Evolutionary conservation across 148 eudicot species (phyloP).

Genomic region (Rhododendron ovatum): DNA sequence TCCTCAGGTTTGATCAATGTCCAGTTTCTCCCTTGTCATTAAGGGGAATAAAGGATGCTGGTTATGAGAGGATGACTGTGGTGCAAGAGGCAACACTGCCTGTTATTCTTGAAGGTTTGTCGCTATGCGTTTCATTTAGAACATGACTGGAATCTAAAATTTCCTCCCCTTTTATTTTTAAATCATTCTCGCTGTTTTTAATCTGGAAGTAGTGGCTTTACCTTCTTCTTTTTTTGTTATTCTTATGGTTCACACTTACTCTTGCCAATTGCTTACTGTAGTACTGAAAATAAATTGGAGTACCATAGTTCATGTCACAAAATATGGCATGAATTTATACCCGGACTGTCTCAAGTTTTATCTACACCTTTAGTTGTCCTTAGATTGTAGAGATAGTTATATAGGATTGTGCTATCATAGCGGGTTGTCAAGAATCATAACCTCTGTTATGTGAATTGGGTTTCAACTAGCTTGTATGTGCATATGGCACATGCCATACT

Average conservation of each 20-base stretch:
- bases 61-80: constrained; percentile 90
- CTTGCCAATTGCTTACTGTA: not conserved
- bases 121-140: not conserved
- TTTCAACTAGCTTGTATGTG: not conserved
- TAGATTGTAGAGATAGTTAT: not conserved
- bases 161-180: not conserved
- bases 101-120: constrained; percentile 73
- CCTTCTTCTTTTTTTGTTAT: not conserved
- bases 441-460: not conserved
- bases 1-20: constrained; percentile 87
- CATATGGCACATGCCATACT: not conserved
- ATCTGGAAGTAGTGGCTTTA: not conserved
- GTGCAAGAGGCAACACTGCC: constrained; percentile 98
- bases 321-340: not conserved
- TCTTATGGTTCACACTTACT: not conserved
- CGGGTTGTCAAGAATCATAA: not conserved
- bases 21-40: constrained; percentile 61
- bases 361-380: not conserved
- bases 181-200: not conserved
- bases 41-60: constrained; percentile 84
- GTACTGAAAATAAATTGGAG: not conserved
- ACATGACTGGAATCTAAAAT: not conserved
- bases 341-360: not conserved
- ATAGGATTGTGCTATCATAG: not conserved
- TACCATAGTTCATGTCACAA: not conserved